Percentiles rank a stretch among this genome's conserved stretches.
Evolutionary conservation across 768 basidiomycete species (phyloP).

Genomic region (Lentinula sp.): DNA sequence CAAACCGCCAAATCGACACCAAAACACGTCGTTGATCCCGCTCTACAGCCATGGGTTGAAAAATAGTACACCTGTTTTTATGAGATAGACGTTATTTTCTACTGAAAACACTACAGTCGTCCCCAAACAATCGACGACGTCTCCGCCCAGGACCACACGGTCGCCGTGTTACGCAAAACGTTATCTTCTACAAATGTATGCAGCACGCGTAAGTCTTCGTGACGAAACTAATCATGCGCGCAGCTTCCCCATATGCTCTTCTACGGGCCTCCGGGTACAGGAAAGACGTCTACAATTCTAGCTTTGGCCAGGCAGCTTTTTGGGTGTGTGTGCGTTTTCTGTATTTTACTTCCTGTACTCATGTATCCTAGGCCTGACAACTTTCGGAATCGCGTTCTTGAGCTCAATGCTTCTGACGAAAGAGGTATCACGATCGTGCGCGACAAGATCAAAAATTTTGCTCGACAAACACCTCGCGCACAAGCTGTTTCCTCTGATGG

Average conservation of each 20-base stretch:
- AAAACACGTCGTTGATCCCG: conserved; percentile 47
- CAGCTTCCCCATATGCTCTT: conserved; percentile 99
- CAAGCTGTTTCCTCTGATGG: conserved; percentile 66
- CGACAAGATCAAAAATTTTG: conserved; percentile 98
- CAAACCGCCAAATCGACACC: conserved; percentile 31
- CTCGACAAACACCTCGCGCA: conserved; percentile 86
- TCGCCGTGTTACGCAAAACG: conserved; percentile 87
- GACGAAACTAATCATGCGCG: conserved; percentile 9
- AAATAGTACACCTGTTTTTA: conserved; percentile 73
- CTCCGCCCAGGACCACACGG: conserved; percentile 94
- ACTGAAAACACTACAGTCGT: conserved; percentile 45
- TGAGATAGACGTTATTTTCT: not conserved
- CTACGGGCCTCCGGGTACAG: conserved; percentile 98
- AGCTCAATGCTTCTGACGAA: conserved; percentile 98
- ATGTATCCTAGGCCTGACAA: conserved; percentile 71
- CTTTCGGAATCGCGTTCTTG: conserved; percentile 87
- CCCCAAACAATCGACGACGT: conserved; percentile 98
- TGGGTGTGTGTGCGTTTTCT: conserved; percentile 49
- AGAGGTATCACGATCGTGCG: conserved; percentile 95
- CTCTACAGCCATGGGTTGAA: conserved; percentile 93
- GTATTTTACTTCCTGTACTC: not conserved
- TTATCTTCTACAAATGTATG: conserved; percentile 86
- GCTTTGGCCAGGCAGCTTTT: conserved; percentile 92
- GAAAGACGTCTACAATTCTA: conserved; percentile 97
- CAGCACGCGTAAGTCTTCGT: not conserved